Evolutionary conservation across 164 flowering plant species (phyloP).

Genomic region (Magnolia sinica): DNA sequence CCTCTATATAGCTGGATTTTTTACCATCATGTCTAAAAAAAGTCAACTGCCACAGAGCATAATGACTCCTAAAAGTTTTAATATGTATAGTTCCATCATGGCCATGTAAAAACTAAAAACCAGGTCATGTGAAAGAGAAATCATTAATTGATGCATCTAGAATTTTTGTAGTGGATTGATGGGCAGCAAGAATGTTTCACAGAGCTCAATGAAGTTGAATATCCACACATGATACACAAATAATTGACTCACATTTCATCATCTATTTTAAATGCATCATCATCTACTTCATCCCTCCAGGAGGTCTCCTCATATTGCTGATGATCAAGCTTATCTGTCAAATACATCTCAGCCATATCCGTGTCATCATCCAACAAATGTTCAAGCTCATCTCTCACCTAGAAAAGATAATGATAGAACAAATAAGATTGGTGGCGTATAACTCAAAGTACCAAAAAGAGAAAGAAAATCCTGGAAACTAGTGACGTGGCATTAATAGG

Average conservation of each 20-base stretch:
- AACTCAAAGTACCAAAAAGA: background rate
- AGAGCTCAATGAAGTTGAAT: too few relatives aligned
- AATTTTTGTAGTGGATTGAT: too few relatives aligned
- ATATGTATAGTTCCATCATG: too few relatives aligned
- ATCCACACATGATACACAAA: too few relatives aligned
- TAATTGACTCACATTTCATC: slow-evolving; percentile 20
- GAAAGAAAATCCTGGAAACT: background rate
- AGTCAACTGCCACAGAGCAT: too few relatives aligned
- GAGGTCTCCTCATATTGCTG: slow-evolving; percentile 19
- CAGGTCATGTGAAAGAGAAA: too few relatives aligned
- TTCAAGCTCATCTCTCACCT: slow-evolving; percentile 59
- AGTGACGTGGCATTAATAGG: background rate
- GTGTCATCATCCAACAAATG: slow-evolving; percentile 50
- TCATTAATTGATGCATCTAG: too few relatives aligned
- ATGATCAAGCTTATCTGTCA: slow-evolving; percentile 46
- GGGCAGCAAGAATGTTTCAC: too few relatives aligned
- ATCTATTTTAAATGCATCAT: slow-evolving; percentile 17
- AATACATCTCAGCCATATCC: slow-evolving; percentile 60
- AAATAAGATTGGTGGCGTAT: background rate
- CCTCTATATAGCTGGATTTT: too few relatives aligned
- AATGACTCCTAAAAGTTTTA: too few relatives aligned
- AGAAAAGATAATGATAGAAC: slow-evolving; percentile 1
- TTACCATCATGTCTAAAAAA: too few relatives aligned
- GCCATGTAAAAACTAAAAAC: too few relatives aligned
- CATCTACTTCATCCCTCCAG: slow-evolving; percentile 20